Evolutionary conservation across 768 basidiomycete species (phyloP).

Genomic region (Leccinum olivaceopallidum): DNA sequence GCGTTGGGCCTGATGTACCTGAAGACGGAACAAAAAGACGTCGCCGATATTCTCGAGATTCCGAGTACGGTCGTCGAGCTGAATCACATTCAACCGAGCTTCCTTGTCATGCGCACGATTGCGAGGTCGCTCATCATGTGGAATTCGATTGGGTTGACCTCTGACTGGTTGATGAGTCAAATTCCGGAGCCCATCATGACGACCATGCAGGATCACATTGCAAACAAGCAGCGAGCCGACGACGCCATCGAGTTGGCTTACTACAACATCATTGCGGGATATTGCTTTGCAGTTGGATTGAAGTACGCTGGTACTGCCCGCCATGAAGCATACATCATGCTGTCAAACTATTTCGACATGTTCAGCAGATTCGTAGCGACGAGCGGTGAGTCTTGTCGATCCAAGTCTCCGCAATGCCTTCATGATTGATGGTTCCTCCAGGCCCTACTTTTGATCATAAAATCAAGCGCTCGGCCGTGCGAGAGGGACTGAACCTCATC

Average conservation of each 20-base stretch:
- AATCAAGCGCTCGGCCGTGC: slow-evolving; percentile 83
- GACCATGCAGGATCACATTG: slow-evolving; percentile 54
- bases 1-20: slow-evolving; percentile 94
- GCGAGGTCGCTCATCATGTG: slow-evolving; percentile 84
- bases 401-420: background rate
- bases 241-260: slow-evolving; percentile 86
- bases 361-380: slow-evolving; percentile 72
- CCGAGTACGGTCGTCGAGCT: slow-evolving; percentile 80
- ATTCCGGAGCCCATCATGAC: slow-evolving; percentile 67
- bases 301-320: slow-evolving; percentile 95
- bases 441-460: slow-evolving; percentile 83
- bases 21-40: slow-evolving; percentile 77
- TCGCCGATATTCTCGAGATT: slow-evolving; percentile 82
- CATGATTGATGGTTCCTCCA: slow-evolving; percentile 30
- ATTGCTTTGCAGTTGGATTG: slow-evolving; percentile 88
- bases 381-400: slow-evolving; percentile 49
- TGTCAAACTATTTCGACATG: slow-evolving; percentile 80
- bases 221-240: slow-evolving; percentile 49
- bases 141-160: slow-evolving; percentile 69
- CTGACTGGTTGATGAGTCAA: slow-evolving; percentile 71
- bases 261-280: slow-evolving; percentile 87
- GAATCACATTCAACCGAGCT: slow-evolving; percentile 85
- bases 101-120: slow-evolving; percentile 80
- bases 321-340: slow-evolving; percentile 81
- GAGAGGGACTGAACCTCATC: slow-evolving; percentile 87